phyloP scores from a whole-genome alignment of 805 yeast genomes.

The Saccharomycopsis malanga region DNA sequence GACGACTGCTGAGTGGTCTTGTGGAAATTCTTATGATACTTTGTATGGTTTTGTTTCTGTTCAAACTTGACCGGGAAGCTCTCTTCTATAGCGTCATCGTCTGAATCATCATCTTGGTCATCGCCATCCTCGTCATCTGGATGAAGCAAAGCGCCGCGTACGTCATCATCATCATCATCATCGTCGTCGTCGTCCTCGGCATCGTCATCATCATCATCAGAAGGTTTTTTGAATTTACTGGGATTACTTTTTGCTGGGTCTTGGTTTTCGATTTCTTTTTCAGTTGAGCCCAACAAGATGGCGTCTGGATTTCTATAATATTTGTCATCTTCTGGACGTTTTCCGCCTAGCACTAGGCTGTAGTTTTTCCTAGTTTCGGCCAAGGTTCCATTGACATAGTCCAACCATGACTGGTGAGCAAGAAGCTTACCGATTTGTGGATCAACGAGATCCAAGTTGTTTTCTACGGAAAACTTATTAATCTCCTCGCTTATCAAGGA shows the following conservation, averaged over 20 bases:
- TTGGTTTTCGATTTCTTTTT: conserved; percentile 17
- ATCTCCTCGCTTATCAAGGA: conserved; percentile 21
- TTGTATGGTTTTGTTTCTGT: too few species aligned
- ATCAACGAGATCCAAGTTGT: conserved; percentile 8
- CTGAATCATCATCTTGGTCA: neutral
- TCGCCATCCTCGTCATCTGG: conserved; percentile 3
- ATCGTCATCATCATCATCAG: neutral
- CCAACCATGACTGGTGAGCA: conserved; percentile 13
- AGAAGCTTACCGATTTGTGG: conserved; percentile 7
- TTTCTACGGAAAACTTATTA: conserved; percentile 12
- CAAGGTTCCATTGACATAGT: conserved; percentile 12
- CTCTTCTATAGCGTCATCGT: too few species aligned
- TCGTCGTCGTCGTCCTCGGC: neutral
- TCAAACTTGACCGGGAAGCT: too few species aligned
- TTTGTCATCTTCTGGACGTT: conserved; percentile 10
- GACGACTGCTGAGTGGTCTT: too few species aligned
- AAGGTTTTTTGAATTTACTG: conserved; percentile 2
- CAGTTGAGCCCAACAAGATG: conserved; percentile 15
- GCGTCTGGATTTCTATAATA: conserved; percentile 16
- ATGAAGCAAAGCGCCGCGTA: too few species aligned
- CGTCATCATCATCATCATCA: neutral
- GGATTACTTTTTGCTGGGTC: conserved; percentile 17
- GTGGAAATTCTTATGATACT: too few species aligned
- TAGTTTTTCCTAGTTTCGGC: conserved; percentile 15
- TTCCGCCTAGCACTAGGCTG: conserved; percentile 16